These are phyloP conservation scores for Gautieria morchelliformis DNA, from an alignment of 768 basidiomycete species.

Conservation along the genomic window DNA sequence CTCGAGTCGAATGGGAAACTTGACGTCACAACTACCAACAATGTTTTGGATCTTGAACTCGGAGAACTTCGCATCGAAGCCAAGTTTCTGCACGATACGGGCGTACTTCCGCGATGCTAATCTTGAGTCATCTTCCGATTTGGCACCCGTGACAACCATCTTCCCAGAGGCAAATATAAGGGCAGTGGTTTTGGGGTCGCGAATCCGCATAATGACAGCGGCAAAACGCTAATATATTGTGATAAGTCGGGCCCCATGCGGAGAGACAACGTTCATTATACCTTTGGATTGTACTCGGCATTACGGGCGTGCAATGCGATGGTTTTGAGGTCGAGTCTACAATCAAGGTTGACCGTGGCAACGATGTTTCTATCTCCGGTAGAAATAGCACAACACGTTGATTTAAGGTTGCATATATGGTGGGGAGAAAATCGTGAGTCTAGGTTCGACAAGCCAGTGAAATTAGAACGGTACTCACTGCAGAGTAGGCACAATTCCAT, in stretches of 20 bases:
- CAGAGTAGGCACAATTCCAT: constrained; percentile 97
- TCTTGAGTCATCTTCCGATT: constrained; percentile 96
- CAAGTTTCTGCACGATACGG: constrained; percentile 97
- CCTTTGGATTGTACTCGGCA: constrained; percentile 99
- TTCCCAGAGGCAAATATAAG: constrained; percentile 99
- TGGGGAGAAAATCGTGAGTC: not conserved
- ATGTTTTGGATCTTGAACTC: constrained; percentile 99
- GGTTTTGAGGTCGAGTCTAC: constrained; percentile 93
- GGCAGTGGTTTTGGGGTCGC: constrained; percentile 98
- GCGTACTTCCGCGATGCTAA: constrained; percentile 98
- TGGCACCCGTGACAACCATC: constrained; percentile 99
- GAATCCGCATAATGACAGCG: constrained; percentile 99
- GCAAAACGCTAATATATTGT: constrained; percentile 91
- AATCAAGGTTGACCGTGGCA: constrained; percentile 96
- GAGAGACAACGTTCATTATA: constrained; percentile 38
- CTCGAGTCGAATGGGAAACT: constrained; percentile 96
- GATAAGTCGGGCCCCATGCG: constrained; percentile 41
- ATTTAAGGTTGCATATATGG: too few relatives aligned
- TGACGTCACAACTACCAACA: constrained; percentile 95
- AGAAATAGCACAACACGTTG: not conserved
- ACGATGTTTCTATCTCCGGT: constrained; percentile 71
- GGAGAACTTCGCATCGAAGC: constrained; percentile 98
- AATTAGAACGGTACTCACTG: constrained; percentile 39
- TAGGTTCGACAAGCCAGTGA: not conserved
- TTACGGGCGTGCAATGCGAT: constrained; percentile 97